Conservation (phyloP, 495 filamentous ascomycete species). For the Aspergillus egyptiacus region DNA sequence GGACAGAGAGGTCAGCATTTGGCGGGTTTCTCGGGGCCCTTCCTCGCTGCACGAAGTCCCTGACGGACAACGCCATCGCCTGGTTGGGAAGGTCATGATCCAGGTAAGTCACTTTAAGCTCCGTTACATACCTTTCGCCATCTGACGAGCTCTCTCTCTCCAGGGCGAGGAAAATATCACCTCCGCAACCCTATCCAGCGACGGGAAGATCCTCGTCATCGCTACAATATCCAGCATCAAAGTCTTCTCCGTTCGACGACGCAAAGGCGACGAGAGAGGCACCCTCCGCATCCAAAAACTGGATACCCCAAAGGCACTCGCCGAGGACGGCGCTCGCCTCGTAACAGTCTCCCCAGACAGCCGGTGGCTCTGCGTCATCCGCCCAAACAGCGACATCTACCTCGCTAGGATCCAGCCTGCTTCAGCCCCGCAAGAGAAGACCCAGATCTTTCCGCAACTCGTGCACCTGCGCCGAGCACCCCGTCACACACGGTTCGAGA, state of each 20-base stretch:
- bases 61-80: constrained; percentile 45
- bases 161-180: constrained; percentile 83
- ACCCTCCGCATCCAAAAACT: constrained; percentile 64
- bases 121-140: neutral
- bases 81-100: constrained; percentile 67
- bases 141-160: constrained; percentile 4
- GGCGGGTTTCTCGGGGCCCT: constrained; percentile 53
- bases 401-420: constrained; percentile 40
- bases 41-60: constrained; percentile 38
- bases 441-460: constrained; percentile 41
- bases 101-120: constrained; percentile 33
- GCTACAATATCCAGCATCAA: constrained; percentile 74
- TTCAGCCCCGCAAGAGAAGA: constrained; percentile 29
- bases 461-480: constrained; percentile 53
- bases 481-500: constrained; percentile 49
- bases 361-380: constrained; percentile 52
- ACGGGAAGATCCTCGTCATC: constrained; percentile 70
- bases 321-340: constrained; percentile 57
- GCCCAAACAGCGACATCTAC: constrained; percentile 43
- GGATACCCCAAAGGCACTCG: constrained; percentile 44
- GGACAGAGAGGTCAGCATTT: constrained; percentile 82
- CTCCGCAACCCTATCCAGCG: constrained; percentile 63
- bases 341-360: constrained; percentile 48
- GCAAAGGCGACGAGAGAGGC: constrained; percentile 42
- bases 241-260: constrained; percentile 54